phyloP scores from a whole-genome alignment of 257 asterid genomes.

The Verbascum thapsus region DNA sequence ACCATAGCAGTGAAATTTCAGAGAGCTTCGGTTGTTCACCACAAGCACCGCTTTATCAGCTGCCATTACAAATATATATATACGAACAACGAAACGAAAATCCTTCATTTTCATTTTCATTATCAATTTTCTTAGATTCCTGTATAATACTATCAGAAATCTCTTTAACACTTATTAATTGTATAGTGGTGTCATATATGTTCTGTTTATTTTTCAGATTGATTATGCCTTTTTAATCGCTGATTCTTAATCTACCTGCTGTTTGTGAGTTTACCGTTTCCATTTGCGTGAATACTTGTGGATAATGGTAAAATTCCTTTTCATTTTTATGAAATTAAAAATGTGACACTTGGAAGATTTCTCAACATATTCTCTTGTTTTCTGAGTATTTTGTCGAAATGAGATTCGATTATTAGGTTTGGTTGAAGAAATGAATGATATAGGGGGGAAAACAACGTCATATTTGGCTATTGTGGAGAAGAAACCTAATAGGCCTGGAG shows the following conservation, averaged over 20 bases:
- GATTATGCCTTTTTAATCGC: conserved; percentile 40
- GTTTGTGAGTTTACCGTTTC: conserved; percentile 39
- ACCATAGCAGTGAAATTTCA: conserved; percentile 36
- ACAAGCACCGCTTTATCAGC: conserved; percentile 44
- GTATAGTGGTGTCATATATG: background rate
- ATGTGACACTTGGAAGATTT: conserved; percentile 29
- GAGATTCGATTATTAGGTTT: background rate
- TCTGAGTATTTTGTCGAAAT: conserved; percentile 32
- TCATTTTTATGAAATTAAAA: conserved; percentile 29
- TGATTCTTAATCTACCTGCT: conserved; percentile 37
- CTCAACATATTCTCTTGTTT: background rate
- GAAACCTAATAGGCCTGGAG: conserved; percentile 75
- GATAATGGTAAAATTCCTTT: conserved; percentile 22
- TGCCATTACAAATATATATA: conserved; percentile 19
- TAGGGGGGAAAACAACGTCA: conserved; percentile 51
- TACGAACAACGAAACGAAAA: conserved; percentile 11
- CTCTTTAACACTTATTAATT: background rate
- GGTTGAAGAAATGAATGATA: conserved; percentile 59
- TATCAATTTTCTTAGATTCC: conserved; percentile 34
- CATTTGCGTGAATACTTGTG: conserved; percentile 35
- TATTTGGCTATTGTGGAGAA: conserved; percentile 76
- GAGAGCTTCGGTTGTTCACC: conserved; percentile 72
- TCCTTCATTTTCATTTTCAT: conserved; percentile 26
- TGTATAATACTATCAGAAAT: conserved; percentile 34
- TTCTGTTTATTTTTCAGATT: conserved; percentile 33